Evolutionary conservation across 495 filamentous ascomycete species (phyloP), one percentile per base, ranked within the genome.

Genomic region (Penicillium silybi): DNA sequence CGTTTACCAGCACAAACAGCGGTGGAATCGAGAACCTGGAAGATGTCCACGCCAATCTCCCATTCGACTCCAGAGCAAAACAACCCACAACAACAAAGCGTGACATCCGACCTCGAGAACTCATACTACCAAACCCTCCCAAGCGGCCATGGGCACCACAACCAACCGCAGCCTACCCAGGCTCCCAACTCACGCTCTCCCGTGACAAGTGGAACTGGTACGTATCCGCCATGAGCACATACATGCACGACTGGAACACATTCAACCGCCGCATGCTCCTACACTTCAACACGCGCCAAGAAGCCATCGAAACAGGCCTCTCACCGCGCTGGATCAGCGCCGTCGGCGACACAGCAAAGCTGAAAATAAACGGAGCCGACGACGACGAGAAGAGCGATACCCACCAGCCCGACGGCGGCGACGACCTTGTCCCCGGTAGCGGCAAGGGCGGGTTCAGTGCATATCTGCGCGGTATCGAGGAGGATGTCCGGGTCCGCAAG

Each of bases 231-330:
- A 89, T 95, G 73, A 66, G 75, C 15, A 55, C 61, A 1, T 96
- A 96, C 67, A 77, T 92, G 68, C 63, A 63, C n/a, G 78, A 80
- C 18, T 96, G 85, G 83, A 78, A 81, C 45, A 58, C 47, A 0
- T 93, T 85, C 67, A 84, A 87, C 57, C 69, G 68, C 13, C 73
- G 76, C 45, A 85, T 95, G 61, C 63, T 86, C 2, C 63, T 72
- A 2, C 86, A 95, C 56, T 87, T 96, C 58, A 68, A 73, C 10
- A 74, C 79, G 0, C 79, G 89, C 13, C 80, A 88, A 62, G 67
- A 70, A 9, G 65, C 76, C 19, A 68, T 79, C 11, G 75, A 80
- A 23, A 73, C 72, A 32, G 64, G 61, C 0, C 71, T 84, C 27
- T 74, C 71, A 3, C 65, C 68, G 4, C 66, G 69, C 46, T 93